Conservation (phyloP, 495 filamentous ascomycete genomes). For the Elaphomyces granulatus region DNA sequence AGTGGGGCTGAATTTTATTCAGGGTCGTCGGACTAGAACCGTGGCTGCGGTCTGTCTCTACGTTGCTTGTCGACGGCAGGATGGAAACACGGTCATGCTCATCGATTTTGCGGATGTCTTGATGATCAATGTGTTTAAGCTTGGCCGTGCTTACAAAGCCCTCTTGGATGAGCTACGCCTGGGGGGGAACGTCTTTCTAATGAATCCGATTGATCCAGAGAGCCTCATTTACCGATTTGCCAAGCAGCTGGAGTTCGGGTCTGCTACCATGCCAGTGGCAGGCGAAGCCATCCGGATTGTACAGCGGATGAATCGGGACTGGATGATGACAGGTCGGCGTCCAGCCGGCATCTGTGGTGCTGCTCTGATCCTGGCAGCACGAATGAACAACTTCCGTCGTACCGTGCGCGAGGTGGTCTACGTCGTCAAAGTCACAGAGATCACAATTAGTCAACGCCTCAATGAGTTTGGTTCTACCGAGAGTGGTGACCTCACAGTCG, state of each 20-base stretch:
- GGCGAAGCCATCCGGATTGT: slow-evolving; percentile 73
- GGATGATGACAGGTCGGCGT: slow-evolving; percentile 85
- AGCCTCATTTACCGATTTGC: slow-evolving; percentile 82
- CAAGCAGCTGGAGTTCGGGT: slow-evolving; percentile 74
- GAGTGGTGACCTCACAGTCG: slow-evolving; percentile 64
- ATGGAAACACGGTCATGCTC: slow-evolving; percentile 53
- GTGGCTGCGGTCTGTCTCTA: slow-evolving; percentile 82
- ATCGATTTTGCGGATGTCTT: slow-evolving; percentile 89
- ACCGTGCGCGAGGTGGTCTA: slow-evolving; percentile 88
- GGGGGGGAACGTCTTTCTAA: slow-evolving; percentile 32
- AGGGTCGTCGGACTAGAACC: slow-evolving; percentile 70
- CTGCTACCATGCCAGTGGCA: slow-evolving; percentile 61
- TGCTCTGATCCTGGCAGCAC: slow-evolving; percentile 81
- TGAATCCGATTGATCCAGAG: slow-evolving; percentile 58
- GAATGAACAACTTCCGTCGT: slow-evolving; percentile 93
- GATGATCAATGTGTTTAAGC: slow-evolving; percentile 74
- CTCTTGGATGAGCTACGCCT: slow-evolving; percentile 51
- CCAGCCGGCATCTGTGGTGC: slow-evolving; percentile 92
- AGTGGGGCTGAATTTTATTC: slow-evolving; percentile 59
- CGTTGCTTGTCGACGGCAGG: slow-evolving; percentile 60
- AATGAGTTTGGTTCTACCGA: slow-evolving; percentile 78
- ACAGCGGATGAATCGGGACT: slow-evolving; percentile 85
- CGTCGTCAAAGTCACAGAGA: slow-evolving; percentile 84
- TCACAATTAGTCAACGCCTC: slow-evolving; percentile 77
- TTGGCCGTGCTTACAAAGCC: slow-evolving; percentile 71